Conservation (phyloP, 495 filamentous ascomycete genomes). For the Niebla homalea region DNA sequence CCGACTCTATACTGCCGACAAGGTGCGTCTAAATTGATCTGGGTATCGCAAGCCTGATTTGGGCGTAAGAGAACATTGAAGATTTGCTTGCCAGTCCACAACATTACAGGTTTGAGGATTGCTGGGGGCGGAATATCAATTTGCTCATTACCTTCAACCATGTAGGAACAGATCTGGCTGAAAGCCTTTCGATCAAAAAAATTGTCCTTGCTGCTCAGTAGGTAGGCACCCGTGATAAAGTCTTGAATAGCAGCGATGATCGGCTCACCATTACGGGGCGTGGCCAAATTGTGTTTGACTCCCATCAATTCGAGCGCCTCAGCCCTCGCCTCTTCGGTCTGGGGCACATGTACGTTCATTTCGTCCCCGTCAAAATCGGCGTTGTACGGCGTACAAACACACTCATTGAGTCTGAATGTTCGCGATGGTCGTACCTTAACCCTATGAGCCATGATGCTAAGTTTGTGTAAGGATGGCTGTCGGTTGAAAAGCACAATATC, state of each 20-base stretch:
- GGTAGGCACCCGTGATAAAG: constrained; percentile 90
- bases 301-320: constrained; percentile 97
- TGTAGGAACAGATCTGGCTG: constrained; percentile 79
- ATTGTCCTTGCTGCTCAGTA: constrained; percentile 82
- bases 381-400: constrained; percentile 96
- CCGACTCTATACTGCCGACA: constrained; percentile 64
- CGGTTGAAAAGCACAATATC: constrained; percentile 98
- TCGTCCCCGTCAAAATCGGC: constrained; percentile 99
- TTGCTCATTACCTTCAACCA: constrained; percentile 70
- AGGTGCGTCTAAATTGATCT: constrained; percentile 86
- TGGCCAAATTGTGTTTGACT: constrained; percentile 89
- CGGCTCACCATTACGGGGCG: constrained; percentile 93
- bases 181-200: constrained; percentile 84
- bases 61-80: constrained; percentile 93
- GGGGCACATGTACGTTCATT: constrained; percentile 97
- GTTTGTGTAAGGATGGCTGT: constrained; percentile 93
- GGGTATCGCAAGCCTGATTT: constrained; percentile 62
- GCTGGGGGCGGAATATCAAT: constrained; percentile 79
- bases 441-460: constrained; percentile 90
- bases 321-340: constrained; percentile 91
- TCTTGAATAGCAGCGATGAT: constrained; percentile 98
- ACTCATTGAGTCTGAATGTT: constrained; percentile 94
- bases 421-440: constrained; percentile 89
- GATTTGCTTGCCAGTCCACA: constrained; percentile 97
- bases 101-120: constrained; percentile 67